phyloP scores from a whole-genome alignment of 495 filamentous ascomycete genomes.

The Ascodesmis nigricans region DNA sequence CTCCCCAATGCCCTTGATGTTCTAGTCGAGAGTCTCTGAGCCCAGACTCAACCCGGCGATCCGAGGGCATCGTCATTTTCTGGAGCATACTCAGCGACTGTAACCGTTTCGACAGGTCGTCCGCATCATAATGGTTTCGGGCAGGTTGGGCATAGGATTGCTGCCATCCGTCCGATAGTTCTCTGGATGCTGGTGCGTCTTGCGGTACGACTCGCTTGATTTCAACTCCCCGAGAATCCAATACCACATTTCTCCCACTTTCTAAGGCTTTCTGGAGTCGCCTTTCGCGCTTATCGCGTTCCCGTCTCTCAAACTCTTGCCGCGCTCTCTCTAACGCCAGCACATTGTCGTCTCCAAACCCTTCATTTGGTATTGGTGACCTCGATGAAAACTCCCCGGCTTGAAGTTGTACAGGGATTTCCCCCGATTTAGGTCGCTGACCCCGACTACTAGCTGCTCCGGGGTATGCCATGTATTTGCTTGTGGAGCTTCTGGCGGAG shows the following conservation, averaged over 20 bases:
- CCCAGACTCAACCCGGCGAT: too few relatives aligned
- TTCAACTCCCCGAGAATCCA: slow-evolving; percentile 17
- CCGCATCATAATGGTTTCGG: neutral
- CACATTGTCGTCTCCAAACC: neutral
- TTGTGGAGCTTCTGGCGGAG: neutral
- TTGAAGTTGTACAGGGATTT: slow-evolving; percentile 3
- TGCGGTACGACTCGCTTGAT: slow-evolving; percentile 14
- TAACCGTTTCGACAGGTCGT: too few relatives aligned
- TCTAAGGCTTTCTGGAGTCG: slow-evolving; percentile 7
- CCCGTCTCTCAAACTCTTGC: slow-evolving; percentile 18
- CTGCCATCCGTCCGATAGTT: neutral
- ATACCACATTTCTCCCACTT: slow-evolving; percentile 7
- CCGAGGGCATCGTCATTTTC: too few relatives aligned
- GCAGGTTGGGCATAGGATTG: neutral
- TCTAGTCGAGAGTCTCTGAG: too few relatives aligned
- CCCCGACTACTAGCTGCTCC: neutral
- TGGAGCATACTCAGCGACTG: too few relatives aligned
- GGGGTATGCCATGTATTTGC: neutral
- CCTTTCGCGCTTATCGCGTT: slow-evolving; percentile 12
- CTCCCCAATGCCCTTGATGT: slow-evolving; percentile 20
- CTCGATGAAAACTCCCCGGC: slow-evolving; percentile 12
- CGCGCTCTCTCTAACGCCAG: slow-evolving; percentile 17
- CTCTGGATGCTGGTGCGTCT: neutral
- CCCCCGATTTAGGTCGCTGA: slow-evolving; percentile 1
- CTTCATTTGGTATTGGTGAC: slow-evolving; percentile 3